Evolutionary conservation across 2,329 filamentous ascomycete genomes (phyloP), one percentile per base, ranked within the genome.

Genomic region (Aureobasidium namibiae): DNA sequence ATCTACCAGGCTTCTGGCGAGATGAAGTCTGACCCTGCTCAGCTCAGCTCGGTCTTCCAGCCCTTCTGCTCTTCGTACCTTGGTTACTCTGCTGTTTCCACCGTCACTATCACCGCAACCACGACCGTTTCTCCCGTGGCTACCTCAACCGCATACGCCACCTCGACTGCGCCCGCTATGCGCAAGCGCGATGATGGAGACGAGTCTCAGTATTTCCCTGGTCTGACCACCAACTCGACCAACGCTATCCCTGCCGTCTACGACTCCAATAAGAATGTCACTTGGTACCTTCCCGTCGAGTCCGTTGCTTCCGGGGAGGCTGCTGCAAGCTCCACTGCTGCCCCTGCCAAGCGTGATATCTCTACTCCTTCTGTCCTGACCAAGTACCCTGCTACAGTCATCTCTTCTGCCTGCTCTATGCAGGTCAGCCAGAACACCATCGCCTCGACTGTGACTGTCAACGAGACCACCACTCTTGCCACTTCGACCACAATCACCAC

Each of bases 31-130:
- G 26, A 56, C 10, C 46, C 53, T 4, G 56, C 56, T 14, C 59
- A 60, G 18, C 34, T 63, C 24, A 50, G 34, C 23, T 48, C 50
- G 18, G 42, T 49, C 11, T 50, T 65, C 23, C 56, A 61, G 53
- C 61, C 63, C 14, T 65, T 59, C 60, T 65, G 63, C 60, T 61
- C 61, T 8, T 21, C 45, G 7, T 38, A 50, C 18, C 54, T 64
- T 13, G 53, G 60, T 14, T 59, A 61, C 58, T 24, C 29, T 29
- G 6, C 42, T 10, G 5, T 21, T 16, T 23, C 31, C 8, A 9
- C 14, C 23, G 11, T 26, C 1, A 46, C 41, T 6, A 18, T 46
- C 14, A 46, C 31, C 7, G 21, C 41, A 23, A 45, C 29, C 10
- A 24, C 26, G 4, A 56, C 53, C 13, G 41, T 46, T 6, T 16